Conservation (phyloP, 305 asterid genomes). For the Salvia sclarea region DNA sequence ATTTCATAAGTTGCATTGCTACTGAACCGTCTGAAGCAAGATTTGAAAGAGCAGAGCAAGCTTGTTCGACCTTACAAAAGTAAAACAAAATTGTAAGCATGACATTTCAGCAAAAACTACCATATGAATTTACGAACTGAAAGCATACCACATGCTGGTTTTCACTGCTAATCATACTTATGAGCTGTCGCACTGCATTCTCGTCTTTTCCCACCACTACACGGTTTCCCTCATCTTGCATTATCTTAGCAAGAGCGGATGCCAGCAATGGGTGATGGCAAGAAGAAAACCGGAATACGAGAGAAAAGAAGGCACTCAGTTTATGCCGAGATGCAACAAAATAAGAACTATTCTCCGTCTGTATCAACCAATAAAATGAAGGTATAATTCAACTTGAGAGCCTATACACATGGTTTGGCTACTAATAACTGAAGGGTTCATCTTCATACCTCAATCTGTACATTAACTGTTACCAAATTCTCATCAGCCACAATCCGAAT, state of each 20-base stretch:
- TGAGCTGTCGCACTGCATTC: constrained; percentile 97
- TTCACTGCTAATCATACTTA: constrained; percentile 98
- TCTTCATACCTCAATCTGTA: constrained; percentile 86
- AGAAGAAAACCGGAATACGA: constrained; percentile 97
- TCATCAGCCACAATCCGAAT: constrained; percentile 95
- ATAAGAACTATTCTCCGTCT: constrained; percentile 97
- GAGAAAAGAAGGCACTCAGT: constrained; percentile 98
- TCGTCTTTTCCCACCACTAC: constrained; percentile 96
- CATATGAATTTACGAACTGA: constrained; percentile 27
- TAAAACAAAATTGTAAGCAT: constrained; percentile 25
- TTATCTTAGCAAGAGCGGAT: constrained; percentile 96
- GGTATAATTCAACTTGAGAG: constrained; percentile 33
- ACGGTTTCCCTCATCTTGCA: constrained; percentile 94
- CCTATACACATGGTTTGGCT: constrained; percentile 28
- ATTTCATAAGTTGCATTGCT: constrained; percentile 91
- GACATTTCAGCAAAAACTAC: constrained; percentile 20
- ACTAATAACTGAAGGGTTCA: constrained; percentile 29
- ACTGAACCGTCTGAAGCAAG: constrained; percentile 91
- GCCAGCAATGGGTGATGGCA: constrained; percentile 99
- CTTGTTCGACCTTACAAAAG: constrained; percentile 84
- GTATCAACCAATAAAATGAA: constrained; percentile 42
- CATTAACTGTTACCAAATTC: constrained; percentile 78
- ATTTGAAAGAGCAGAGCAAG: constrained; percentile 92
- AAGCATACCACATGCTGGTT: constrained; percentile 94
- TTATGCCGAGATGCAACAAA: constrained; percentile 95